Evolutionary conservation across 2,329 filamentous ascomycete species (phyloP), one percentile per base, ranked within the genome.

Genomic region (Rhinocladiella similis): DNA sequence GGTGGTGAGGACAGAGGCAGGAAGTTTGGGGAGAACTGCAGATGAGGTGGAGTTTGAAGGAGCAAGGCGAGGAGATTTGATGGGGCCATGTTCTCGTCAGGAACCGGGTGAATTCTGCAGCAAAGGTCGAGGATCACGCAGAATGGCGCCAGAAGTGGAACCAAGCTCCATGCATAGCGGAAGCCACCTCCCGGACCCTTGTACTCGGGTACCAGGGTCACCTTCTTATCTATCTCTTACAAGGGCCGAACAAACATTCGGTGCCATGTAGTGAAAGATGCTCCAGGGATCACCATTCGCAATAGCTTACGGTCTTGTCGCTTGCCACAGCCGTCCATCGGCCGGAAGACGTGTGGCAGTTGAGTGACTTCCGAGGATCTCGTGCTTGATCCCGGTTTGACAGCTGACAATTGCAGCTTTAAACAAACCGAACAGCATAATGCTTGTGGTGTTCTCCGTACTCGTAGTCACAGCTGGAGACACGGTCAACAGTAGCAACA

Each of bases 61-160:
- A 62, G 56, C 56, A 55, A 53, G 48, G 50, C 48, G 38, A 61
- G 48, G 59, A 62, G 59, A 62, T 62, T 62, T 62, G 59, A 62
- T 59, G 59, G 59, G 51, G 54, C 47, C 41, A 35, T 29, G 39
- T 57, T 50, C 25, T 48, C 48, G 51, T 55, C 56, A 59, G 56
- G 59, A 57, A 59, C 59, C 29, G 51, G 56, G 56, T 54, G 50
- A 54, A 54, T 49, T 38, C 22, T 54, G 43, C 33, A 50, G 55
- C 46, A 38, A 38, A 27, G 38, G 46, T 54, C 46, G 22, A 41
- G 35, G 47, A 42, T 39, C 35, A 57, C 47, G 9, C 9, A 29
- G 35, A 33, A 29, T 22, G 45, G 53, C 42, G 33, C 35, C 50
- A 35, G 38, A 35, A 52, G 53, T 55, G 56, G 59, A 42, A 22